These are phyloP conservation scores for Monosiga brevicollis DNA, from an alignment of 78 protist species.

Conservation along the genomic window DNA sequence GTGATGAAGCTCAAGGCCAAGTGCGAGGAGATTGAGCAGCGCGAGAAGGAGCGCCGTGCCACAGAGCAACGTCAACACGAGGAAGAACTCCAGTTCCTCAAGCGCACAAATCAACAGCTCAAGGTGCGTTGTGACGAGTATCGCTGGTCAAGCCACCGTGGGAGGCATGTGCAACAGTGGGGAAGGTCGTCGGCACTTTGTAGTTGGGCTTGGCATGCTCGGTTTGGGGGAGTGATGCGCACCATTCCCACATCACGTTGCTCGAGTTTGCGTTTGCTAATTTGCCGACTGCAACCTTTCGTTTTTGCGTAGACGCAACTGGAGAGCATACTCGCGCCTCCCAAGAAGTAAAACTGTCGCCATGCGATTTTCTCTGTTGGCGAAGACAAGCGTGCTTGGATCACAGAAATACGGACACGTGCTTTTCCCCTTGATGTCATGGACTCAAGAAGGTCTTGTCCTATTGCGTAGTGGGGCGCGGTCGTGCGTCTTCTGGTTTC, in stretches of 20 bases:
- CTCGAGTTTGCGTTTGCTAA: neutral
- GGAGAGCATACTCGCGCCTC: constrained; percentile 5
- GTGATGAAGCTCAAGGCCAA: constrained; percentile 50
- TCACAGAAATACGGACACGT: neutral
- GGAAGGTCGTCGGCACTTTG: no score
- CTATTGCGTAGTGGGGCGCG: neutral
- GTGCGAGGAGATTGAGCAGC: constrained; percentile 48
- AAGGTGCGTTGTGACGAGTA: no score
- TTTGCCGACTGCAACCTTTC: neutral
- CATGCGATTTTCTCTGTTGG: neutral
- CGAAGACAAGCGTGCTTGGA: neutral
- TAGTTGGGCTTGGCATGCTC: neutral
- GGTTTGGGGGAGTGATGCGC: neutral
- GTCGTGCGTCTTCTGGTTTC: neutral
- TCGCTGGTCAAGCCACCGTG: no score
- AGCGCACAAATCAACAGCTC: constrained; percentile 59
- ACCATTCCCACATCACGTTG: neutral
- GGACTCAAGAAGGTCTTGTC: neutral
- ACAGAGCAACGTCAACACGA: constrained; percentile 64
- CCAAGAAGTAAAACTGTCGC: neutral
- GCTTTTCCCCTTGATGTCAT: neutral
- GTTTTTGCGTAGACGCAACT: neutral
- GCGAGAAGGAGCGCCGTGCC: constrained; percentile 54
- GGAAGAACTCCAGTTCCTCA: constrained; percentile 67
- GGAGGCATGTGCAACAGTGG: no score